phyloP scores from a whole-genome alignment of 768 basidiomycete species.

The Lentinus brumalis region DNA sequence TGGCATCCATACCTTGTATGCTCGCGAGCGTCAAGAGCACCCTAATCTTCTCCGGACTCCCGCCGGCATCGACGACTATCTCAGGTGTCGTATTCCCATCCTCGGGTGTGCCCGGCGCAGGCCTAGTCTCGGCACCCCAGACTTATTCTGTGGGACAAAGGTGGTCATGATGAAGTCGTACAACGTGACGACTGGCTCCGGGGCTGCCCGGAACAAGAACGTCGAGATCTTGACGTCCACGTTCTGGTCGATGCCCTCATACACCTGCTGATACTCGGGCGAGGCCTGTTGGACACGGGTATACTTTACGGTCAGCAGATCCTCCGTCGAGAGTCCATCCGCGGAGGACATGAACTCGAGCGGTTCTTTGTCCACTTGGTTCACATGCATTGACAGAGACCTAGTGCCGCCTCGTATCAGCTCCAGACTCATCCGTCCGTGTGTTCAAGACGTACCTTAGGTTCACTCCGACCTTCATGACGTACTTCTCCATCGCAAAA shows the following conservation, averaged over 20 bases:
- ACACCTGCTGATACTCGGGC: conserved; percentile 77
- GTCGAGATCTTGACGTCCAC: conserved; percentile 89
- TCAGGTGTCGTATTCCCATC: conserved; percentile 8
- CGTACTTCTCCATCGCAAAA: conserved; percentile 77
- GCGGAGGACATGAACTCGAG: conserved; percentile 70
- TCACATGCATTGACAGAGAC: conserved; percentile 74
- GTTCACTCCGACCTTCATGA: conserved; percentile 84
- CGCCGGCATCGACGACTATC: conserved; percentile 8
- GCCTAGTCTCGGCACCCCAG: conserved; percentile 6
- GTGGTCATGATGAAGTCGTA: conserved; percentile 99
- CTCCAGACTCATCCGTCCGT: background rate
- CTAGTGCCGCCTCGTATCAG: conserved; percentile 37
- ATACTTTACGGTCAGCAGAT: conserved; percentile 82
- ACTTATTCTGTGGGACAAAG: conserved; percentile 65
- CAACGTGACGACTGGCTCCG: conserved; percentile 85
- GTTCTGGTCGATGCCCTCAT: conserved; percentile 86
- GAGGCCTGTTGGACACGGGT: conserved; percentile 78
- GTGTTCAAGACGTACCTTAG: conserved; percentile 52
- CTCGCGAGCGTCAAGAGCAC: conserved; percentile 83
- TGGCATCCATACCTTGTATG: conserved; percentile 59
- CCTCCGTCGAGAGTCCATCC: conserved; percentile 45
- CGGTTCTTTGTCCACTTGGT: conserved; percentile 54
- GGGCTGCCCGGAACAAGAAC: conserved; percentile 83
- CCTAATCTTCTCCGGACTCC: conserved; percentile 58
- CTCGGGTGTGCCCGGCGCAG: conserved; percentile 10